Evolutionary conservation across 495 filamentous ascomycete genomes (phyloP).

Genomic region (Penicillium robsamsonii): DNA sequence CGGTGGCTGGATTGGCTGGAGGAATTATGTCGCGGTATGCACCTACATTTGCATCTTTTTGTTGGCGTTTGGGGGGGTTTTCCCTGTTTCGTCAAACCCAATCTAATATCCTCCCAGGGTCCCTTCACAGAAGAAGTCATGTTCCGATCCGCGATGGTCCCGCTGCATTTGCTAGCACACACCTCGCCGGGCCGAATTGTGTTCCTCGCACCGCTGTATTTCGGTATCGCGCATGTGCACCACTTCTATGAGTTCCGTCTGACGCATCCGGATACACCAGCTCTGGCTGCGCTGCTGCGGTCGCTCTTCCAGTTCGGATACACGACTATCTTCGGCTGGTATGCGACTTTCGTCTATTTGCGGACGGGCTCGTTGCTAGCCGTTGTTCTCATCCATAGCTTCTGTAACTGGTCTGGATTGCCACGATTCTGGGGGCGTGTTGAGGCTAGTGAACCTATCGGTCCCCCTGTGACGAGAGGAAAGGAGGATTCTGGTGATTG

Average conservation of each 20-base stretch:
- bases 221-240: conserved; percentile 92
- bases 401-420: conserved; percentile 90
- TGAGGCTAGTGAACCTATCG: conserved; percentile 40
- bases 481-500: conserved; percentile 41
- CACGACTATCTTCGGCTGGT: conserved; percentile 91
- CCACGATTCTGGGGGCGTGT: conserved; percentile 84
- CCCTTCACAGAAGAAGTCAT: conserved; percentile 91
- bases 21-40: conserved; percentile 62
- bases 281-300: conserved; percentile 58
- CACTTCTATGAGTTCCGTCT: conserved; percentile 94
- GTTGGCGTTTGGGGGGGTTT: too few species aligned
- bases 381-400: conserved; percentile 72
- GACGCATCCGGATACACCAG: conserved; percentile 67
- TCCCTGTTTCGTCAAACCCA: too few species aligned
- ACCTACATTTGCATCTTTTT: not conserved
- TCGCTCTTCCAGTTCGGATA: conserved; percentile 86
- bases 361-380: conserved; percentile 77
- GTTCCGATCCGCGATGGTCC: conserved; percentile 81
- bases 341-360: conserved; percentile 84
- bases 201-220: conserved; percentile 82
- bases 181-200: conserved; percentile 58
- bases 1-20: conserved; percentile 61
- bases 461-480: conserved; percentile 31
- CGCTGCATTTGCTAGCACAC: conserved; percentile 75
- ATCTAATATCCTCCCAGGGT: conserved; percentile 50